Evolutionary conservation across 1,284 basidiomycete genomes (phyloP).

Genomic region (Phylloporus gajari): DNA sequence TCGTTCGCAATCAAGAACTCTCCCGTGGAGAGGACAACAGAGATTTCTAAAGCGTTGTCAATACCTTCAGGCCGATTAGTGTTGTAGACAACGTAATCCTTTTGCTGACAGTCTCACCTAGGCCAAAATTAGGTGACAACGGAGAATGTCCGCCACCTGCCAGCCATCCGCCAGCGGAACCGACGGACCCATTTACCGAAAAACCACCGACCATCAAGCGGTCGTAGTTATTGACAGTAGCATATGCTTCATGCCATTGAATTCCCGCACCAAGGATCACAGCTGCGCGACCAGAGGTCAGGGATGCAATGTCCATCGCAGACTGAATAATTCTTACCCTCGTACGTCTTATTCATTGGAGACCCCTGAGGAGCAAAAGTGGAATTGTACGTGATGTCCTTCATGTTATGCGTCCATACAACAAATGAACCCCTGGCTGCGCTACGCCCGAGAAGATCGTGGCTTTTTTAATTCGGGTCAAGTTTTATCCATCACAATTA

Average conservation of each 20-base stretch:
- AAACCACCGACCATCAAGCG: constrained; percentile 50
- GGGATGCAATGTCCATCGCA: not conserved
- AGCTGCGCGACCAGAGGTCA: constrained; percentile 25
- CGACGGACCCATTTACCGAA: constrained; percentile 47
- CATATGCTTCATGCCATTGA: constrained; percentile 57
- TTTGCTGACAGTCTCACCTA: too few relatives aligned
- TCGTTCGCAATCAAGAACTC: constrained; percentile 25
- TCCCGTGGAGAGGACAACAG: constrained; percentile 27
- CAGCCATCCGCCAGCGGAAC: constrained; percentile 54
- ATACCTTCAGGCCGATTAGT: constrained; percentile 42
- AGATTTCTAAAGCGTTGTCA: constrained; percentile 51
- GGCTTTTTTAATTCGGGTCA: constrained; percentile 25
- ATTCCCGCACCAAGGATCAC: constrained; percentile 57
- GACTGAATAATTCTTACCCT: constrained; percentile 15
- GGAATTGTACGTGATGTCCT: constrained; percentile 36
- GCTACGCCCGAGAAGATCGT: constrained; percentile 52
- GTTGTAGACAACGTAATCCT: too few relatives aligned
- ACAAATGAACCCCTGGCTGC: constrained; percentile 40
- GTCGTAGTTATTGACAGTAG: constrained; percentile 46
- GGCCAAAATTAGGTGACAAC: too few relatives aligned
- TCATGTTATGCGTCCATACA: constrained; percentile 52
- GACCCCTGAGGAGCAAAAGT: constrained; percentile 47
- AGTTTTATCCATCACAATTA: not conserved
- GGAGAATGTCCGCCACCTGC: constrained; percentile 56
- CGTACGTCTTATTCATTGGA: constrained; percentile 23